These are phyloP conservation scores for Babesia divergens DNA, from an alignment of 169 alveolate genomes.

Conservation along the genomic window DNA sequence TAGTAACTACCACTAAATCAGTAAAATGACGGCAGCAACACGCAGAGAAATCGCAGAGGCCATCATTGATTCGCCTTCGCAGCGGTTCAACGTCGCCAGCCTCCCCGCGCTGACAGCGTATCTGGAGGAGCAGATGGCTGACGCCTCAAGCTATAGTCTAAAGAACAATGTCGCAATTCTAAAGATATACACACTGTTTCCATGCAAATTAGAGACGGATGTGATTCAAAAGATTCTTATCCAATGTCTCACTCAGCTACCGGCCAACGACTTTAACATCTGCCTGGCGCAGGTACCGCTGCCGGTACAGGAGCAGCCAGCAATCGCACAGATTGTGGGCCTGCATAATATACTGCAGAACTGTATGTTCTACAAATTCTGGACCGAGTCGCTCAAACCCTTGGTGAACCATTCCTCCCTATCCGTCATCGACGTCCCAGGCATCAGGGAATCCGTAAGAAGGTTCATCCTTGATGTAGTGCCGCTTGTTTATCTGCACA, in stretches of 20 bases:
- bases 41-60: conserved; percentile 50
- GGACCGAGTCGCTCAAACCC: conserved; percentile 41
- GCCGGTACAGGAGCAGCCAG: conserved; percentile 38
- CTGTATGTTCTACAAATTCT: conserved; percentile 48
- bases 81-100: conserved; percentile 31
- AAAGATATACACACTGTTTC: conserved; percentile 50
- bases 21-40: no score
- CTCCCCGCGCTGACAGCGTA: conserved; percentile 49
- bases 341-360: conserved; percentile 55
- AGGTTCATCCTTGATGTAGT: conserved; percentile 48
- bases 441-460: conserved; percentile 39
- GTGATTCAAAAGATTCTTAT: conserved; percentile 55
- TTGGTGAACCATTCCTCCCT: background rate
- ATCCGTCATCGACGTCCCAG: conserved; percentile 51
- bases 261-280: conserved; percentile 56
- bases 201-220: conserved; percentile 14
- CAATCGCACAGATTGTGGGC: conserved; percentile 21
- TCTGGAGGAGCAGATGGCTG: conserved; percentile 51
- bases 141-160: conserved; percentile 40
- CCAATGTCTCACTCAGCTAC: conserved; percentile 46
- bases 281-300: conserved; percentile 62
- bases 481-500: conserved; percentile 54
- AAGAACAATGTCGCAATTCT: conserved; percentile 55
- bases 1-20: no score
- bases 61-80: conserved; percentile 41